Evolutionary conservation across 208 protist species (phyloP).

Genomic region (Crithidia mellificae): DNA sequence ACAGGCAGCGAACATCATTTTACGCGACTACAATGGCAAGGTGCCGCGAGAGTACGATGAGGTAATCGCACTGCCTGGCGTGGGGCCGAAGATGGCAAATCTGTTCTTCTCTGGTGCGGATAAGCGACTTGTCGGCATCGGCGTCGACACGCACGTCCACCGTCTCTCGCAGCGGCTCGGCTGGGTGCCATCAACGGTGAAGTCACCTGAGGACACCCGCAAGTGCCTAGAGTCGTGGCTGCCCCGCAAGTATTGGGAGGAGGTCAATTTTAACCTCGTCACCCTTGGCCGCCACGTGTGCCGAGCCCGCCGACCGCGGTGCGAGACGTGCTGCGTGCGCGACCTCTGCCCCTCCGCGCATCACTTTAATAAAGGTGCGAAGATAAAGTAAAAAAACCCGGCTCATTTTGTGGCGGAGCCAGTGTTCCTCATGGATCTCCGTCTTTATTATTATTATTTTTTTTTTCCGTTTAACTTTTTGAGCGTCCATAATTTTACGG

Average conservation of each 20-base stretch:
- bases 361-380: not conserved
- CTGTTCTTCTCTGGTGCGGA: constrained; percentile 85
- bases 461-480: no score
- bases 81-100: constrained; percentile 96
- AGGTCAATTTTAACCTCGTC: constrained; percentile 6
- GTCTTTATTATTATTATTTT: no score
- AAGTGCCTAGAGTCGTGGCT: constrained; percentile 93
- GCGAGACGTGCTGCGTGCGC: constrained; percentile 50
- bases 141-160: constrained; percentile 96
- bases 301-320: constrained; percentile 59
- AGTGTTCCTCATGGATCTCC: no score
- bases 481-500: no score
- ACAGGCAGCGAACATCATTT: constrained; percentile 57
- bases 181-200: constrained; percentile 85
- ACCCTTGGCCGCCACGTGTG: constrained; percentile 2
- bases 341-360: constrained; percentile 69
- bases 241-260: constrained; percentile 71
- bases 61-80: constrained; percentile 85
- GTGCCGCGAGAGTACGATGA: constrained; percentile 76
- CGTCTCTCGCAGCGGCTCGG: constrained; percentile 89
- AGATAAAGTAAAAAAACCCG: no score
- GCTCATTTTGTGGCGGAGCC: no score
- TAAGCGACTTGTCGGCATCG: constrained; percentile 88
- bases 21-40: constrained; percentile 78
- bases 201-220: constrained; percentile 92